These are phyloP conservation scores for Fomitiporia mediterranea DNA, from an alignment of 1,284 basidiomycete species.

Conservation along the genomic window DNA sequence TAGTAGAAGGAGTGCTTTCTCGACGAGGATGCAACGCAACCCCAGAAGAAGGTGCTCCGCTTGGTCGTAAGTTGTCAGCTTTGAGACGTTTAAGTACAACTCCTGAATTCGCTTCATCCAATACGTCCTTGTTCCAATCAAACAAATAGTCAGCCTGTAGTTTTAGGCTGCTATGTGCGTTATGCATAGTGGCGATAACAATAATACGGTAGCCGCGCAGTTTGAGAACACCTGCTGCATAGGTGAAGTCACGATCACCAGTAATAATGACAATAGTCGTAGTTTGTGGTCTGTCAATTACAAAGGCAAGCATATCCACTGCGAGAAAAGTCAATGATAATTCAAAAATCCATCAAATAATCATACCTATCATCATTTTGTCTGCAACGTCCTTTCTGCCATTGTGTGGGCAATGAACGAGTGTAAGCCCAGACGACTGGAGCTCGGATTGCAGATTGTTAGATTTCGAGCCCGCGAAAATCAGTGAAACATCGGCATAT, in stretches of 20 bases:
- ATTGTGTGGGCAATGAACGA: constrained; percentile 43
- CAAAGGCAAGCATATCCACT: constrained; percentile 60
- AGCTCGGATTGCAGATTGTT: constrained; percentile 34
- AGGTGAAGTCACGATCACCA: constrained; percentile 56
- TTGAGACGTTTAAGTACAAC: background rate
- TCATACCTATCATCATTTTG: constrained; percentile 34
- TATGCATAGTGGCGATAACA: constrained; percentile 38
- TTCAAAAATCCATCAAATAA: background rate
- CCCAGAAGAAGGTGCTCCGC: background rate
- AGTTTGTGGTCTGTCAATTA: constrained; percentile 49
- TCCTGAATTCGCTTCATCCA: background rate
- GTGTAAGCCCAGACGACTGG: constrained; percentile 34
- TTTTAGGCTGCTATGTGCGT: constrained; percentile 23
- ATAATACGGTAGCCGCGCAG: constrained; percentile 47
- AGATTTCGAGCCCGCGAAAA: constrained; percentile 8
- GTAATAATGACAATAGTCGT: constrained; percentile 52
- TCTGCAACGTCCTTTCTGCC: constrained; percentile 38
- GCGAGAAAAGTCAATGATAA: background rate
- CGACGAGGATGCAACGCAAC: no score
- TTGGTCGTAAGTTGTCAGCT: background rate
- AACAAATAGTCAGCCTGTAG: constrained; percentile 5
- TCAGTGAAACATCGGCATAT: constrained; percentile 26
- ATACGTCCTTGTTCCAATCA: constrained; percentile 19
- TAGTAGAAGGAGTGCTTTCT: background rate
- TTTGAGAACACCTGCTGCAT: constrained; percentile 49